Evolutionary conservation across 192 early-diverging fungal genomes (phyloP), one percentile per base, ranked within the genome.

Genomic region (Linnemannia hyalina): DNA sequence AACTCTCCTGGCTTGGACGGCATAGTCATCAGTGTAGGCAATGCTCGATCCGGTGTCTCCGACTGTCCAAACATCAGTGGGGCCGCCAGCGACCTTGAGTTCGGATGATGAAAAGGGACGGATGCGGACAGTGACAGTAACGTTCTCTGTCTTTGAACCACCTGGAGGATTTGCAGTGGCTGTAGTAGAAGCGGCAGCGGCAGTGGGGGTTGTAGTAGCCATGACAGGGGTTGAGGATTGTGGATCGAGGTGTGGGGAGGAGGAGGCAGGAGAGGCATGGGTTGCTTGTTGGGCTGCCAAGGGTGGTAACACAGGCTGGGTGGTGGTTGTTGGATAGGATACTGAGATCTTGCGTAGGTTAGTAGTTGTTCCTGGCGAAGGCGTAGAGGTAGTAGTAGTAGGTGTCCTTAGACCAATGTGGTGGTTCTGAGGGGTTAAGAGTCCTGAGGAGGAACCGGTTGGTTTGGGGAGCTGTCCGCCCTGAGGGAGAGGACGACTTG

Each of bases 111-210:
- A 94, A 18, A 93, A 90, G 35, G 95, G 95, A 55, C 95, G 91
- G 47, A 94, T 90, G 71, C 95, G 93, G 55, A 96, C 93, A 16
- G 93, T 93, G 46, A 96, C 95, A 42, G 94, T 93, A 36, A 96
- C 90, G 74, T 90, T 91, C 65, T 93, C 83, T 41, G 83, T 73
- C 49, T 85, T 85, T 22, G 77, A 36, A 40, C 54, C 9, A 15
- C 26, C 26, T 65, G 60, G n/a, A 42, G 82, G 26, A 22, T 57
- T 6, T 1, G 73, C n/a, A 38, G 49, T 35, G 18, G 72, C 18
- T 15, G 60, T 49, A 22, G 57, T 4, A 49, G 65, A 15, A 9
- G 76, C 32, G 6, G 63, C 26, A 16, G 73, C 26, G 15, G 76
- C 40, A 69, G 57, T 23, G 16, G 35, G n/a, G 41, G 32, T 65